Conservation (phyloP, 441 rosid genomes). For the Populus hybrid region DNA sequence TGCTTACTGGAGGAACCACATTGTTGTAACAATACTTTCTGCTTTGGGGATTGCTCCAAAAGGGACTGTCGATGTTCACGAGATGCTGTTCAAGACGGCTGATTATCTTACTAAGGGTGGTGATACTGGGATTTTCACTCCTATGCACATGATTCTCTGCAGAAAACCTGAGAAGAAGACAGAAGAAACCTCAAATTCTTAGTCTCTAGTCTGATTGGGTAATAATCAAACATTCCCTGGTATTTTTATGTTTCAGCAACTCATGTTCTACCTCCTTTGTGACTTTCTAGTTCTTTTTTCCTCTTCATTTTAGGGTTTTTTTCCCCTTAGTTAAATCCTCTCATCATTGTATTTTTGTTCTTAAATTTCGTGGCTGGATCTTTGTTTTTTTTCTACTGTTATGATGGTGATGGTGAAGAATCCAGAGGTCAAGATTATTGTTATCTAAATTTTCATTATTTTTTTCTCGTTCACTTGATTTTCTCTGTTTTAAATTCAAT, state of each 20-base stretch:
- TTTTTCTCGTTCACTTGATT: neutral
- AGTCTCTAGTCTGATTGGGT: constrained; percentile 15
- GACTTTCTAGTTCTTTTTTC: neutral
- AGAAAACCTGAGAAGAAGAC: constrained; percentile 52
- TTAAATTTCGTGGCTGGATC: constrained; percentile 11
- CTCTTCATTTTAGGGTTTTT: neutral
- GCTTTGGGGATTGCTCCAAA: constrained; percentile 78
- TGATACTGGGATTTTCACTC: constrained; percentile 76
- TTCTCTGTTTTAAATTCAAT: neutral
- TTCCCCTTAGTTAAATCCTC: constrained; percentile 3
- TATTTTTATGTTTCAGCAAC: neutral
- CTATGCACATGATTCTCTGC: constrained; percentile 94
- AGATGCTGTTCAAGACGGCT: constrained; percentile 88
- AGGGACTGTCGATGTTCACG: constrained; percentile 89
- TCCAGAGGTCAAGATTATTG: neutral
- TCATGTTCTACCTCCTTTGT: constrained; percentile 11
- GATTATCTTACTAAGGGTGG: constrained; percentile 81
- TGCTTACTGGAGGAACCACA: constrained; percentile 92
- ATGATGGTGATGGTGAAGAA: neutral
- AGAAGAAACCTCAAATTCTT: constrained; percentile 20
- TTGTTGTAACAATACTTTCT: constrained; percentile 58
- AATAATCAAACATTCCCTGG: neutral
- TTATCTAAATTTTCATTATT: neutral
- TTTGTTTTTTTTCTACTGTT: constrained; percentile 12
- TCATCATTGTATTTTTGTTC: constrained; percentile 13